Percentiles rank a stretch among this genome's conserved stretches.
Conservation (phyloP, 2,329 filamentous ascomycete genomes). For the Dactylellina parvicollis region DNA sequence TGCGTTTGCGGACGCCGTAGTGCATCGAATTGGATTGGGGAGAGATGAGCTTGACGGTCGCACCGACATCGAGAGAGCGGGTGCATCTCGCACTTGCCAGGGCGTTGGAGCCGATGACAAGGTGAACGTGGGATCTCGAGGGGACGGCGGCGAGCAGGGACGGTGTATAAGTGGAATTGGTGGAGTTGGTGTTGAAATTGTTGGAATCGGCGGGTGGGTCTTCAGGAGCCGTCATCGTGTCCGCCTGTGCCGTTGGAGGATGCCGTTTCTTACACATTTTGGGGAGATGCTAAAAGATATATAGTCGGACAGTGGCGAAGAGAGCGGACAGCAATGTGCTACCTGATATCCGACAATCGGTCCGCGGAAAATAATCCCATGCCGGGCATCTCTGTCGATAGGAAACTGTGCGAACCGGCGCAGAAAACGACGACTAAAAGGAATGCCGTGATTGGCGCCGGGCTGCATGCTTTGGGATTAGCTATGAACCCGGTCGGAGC, state of each 20-base stretch:
- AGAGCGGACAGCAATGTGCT: background rate
- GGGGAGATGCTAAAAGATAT: background rate
- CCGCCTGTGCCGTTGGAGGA: background rate
- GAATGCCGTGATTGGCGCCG: conserved; percentile 40
- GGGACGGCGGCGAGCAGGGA: conserved; percentile 76
- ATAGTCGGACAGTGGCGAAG: conserved; percentile 11
- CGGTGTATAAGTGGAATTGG: background rate
- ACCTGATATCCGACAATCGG: background rate
- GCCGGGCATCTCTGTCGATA: background rate
- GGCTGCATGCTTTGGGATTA: no score
- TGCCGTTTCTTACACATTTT: conserved; percentile 3
- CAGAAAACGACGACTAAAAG: conserved; percentile 4
- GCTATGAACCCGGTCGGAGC: no score
- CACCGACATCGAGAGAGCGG: conserved; percentile 83
- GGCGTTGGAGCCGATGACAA: conserved; percentile 86
- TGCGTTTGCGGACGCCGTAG: conserved; percentile 66
- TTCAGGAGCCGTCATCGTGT: conserved; percentile 32
- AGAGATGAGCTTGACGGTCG: conserved; percentile 80
- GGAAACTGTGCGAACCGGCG: conserved; percentile 28
- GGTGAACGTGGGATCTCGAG: conserved; percentile 76
- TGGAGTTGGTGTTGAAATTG: background rate
- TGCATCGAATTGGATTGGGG: conserved; percentile 71
- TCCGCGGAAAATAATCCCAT: conserved; percentile 30
- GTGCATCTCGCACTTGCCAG: conserved; percentile 84
- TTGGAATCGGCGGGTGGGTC: conserved; percentile 5